Evolutionary conservation across 2,329 filamentous ascomycete genomes (phyloP), one percentile per base, ranked within the genome.

Genomic region (Apiospora koreana): DNA sequence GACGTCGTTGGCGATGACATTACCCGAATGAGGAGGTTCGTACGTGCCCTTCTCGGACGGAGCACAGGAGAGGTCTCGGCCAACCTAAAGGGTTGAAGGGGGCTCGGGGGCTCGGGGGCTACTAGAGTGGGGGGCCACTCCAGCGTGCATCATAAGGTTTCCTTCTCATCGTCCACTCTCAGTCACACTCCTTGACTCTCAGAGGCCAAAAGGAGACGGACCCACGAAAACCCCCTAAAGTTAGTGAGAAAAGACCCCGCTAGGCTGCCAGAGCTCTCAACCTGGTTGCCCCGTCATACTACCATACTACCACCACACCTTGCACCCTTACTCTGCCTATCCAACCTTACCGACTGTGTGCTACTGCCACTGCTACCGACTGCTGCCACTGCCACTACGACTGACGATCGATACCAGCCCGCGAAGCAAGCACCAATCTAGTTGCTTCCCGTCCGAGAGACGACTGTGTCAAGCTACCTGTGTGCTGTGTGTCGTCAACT

Each of bases 221-320:
- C 54, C 54, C 54, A 62, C 54, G 54, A 38, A 62, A 38, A 38
- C 54, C 54, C 54, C 54, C 54, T 62, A 62, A 62, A 62, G 54
- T 62, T 62, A 62, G 54, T 38, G 54, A 38, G n/a, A 62, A 38
- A 62, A 38, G 54, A 62, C 54, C 54, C 54, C 54, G 54, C 54
- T 31, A 62, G 54, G 54, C 54, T 62, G 54, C 45, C 66, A 54
- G 45, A 68, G 41, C 41, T 46, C 65, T 41, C 65, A 67, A 67
- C 41, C 41, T 46, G 41, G 41, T 67, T 46, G 43, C 43, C 65
- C 65, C 65, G 41, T 67, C 41, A 67, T 46, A 35, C 65, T 38
- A 43, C 23, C 64, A n/a, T 38, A 28, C 64, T 21, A 23, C n/a
- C 65, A 38, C 38, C 38, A 41, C 38, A 41, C 38, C 38, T 41